phyloP scores from a whole-genome alignment of 176 grass and related monocot genomes.

The Oryza glaberrima region DNA sequence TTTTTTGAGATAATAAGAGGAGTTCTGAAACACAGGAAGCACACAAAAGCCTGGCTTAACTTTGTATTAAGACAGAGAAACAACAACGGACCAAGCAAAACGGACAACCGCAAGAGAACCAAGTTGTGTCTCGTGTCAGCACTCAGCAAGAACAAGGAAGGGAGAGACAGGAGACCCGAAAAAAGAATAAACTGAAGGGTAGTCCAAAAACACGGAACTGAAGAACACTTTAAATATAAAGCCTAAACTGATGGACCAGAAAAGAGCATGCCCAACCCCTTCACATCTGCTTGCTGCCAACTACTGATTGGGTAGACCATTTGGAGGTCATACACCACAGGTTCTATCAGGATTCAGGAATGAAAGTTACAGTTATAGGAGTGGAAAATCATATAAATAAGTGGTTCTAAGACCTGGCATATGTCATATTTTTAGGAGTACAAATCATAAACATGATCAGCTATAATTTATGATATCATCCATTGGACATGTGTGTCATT shows the following conservation, averaged over 20 bases:
- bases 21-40: not conserved
- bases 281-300: not conserved
- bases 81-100: not conserved
- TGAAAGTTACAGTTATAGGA: not conserved
- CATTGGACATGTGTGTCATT: not conserved
- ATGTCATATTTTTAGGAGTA: not conserved
- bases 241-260: slow-evolving; percentile 1
- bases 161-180: not conserved
- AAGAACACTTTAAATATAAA: not conserved
- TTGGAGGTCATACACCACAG: not conserved
- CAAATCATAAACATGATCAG: not conserved
- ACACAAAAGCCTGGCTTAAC: not conserved
- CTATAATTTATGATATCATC: not conserved
- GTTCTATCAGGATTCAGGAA: not conserved
- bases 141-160: not conserved
- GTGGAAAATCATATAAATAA: not conserved
- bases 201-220: not conserved
- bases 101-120: not conserved
- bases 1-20: not conserved
- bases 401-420: not conserved
- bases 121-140: not conserved
- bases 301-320: not conserved
- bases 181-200: not conserved
- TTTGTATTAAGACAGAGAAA: not conserved
- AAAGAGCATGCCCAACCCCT: not conserved